Conservation (phyloP, 1,284 basidiomycete genomes). For the Cryptococcus sp. region DNA sequence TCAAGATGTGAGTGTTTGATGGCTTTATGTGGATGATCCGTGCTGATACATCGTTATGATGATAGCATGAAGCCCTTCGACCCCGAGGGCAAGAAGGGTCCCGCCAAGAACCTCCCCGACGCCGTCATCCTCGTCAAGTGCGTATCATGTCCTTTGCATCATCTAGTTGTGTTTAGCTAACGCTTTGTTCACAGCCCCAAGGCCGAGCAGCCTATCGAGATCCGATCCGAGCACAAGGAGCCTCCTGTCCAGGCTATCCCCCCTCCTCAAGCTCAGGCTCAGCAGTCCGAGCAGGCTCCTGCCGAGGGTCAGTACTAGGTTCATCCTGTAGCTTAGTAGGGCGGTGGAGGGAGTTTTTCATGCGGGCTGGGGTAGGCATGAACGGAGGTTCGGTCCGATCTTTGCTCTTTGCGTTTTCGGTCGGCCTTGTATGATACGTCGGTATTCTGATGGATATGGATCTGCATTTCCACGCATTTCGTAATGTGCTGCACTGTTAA, state of each 20-base stretch:
- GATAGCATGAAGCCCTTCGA: conserved; percentile 94
- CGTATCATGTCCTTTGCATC: conserved; percentile 59
- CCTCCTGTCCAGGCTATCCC: conserved; percentile 41
- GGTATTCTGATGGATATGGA: conserved; percentile 1
- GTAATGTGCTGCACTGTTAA: neutral
- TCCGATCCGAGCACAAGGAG: conserved; percentile 53
- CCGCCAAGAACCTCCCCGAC: conserved; percentile 93
- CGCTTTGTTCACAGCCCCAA: conserved; percentile 51
- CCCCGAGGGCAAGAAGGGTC: conserved; percentile 83
- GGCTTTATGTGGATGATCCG: neutral
- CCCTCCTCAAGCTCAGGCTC: conserved; percentile 20
- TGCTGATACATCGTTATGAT: conserved; percentile 4
- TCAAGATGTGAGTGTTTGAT: conserved; percentile 82
- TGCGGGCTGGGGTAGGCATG: neutral
- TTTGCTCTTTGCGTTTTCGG: too few species aligned
- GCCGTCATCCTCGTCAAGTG: conserved; percentile 83
- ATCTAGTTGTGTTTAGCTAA: conserved; percentile 11
- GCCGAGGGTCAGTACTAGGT: conserved; percentile 14
- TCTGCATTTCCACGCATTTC: conserved; percentile 2
- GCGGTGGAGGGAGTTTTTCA: neutral
- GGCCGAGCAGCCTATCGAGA: conserved; percentile 58
- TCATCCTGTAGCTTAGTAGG: neutral
- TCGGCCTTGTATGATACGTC: conserved; percentile 5
- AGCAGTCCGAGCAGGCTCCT: conserved; percentile 15
- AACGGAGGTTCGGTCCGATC: too few species aligned